A percentile compares a stretch with the other conserved stretches of the same genome.
phyloP scores from a whole-genome alignment of 768 basidiomycete species.

The Cubamyces lactineus region DNA sequence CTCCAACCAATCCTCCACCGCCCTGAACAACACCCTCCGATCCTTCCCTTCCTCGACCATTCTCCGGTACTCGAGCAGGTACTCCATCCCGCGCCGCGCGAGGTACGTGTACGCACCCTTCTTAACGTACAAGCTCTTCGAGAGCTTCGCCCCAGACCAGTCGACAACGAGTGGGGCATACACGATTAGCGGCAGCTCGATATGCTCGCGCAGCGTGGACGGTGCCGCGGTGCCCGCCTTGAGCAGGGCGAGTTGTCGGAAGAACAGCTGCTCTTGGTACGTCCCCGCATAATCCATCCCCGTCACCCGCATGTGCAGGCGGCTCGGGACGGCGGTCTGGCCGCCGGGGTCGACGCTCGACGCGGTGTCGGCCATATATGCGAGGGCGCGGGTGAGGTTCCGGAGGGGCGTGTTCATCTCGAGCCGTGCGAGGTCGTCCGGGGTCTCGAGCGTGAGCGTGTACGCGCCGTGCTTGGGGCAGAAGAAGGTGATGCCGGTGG shows the following conservation, averaged over 20 bases:
- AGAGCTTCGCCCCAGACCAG: slow-evolving; percentile 21
- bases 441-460: slow-evolving; percentile 23
- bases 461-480: slow-evolving; percentile 36
- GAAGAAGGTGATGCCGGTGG: slow-evolving; percentile 27
- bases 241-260: slow-evolving; percentile 4
- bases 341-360: background rate
- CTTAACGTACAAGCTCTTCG: slow-evolving; percentile 19
- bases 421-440: slow-evolving; percentile 15
- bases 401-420: slow-evolving; percentile 18
- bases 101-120: slow-evolving; percentile 29
- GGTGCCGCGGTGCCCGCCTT: background rate
- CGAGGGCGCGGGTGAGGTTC: slow-evolving; percentile 12
- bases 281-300: slow-evolving; percentile 13
- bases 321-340: background rate
- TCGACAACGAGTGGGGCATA: slow-evolving; percentile 16
- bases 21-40: slow-evolving; percentile 26
- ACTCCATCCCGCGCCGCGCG: slow-evolving; percentile 27
- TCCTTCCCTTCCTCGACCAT: slow-evolving; percentile 35
- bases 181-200: background rate
- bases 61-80: slow-evolving; percentile 31
- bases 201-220: background rate
- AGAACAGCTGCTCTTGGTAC: slow-evolving; percentile 12
- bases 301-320: slow-evolving; percentile 18
- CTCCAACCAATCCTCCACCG: slow-evolving; percentile 34
- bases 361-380: slow-evolving; percentile 10